A percentile compares a stretch with the other conserved stretches of the same genome.
phyloP scores from a whole-genome alignment of 2,329 filamentous ascomycete genomes.

The Elsinoe ampelina region DNA sequence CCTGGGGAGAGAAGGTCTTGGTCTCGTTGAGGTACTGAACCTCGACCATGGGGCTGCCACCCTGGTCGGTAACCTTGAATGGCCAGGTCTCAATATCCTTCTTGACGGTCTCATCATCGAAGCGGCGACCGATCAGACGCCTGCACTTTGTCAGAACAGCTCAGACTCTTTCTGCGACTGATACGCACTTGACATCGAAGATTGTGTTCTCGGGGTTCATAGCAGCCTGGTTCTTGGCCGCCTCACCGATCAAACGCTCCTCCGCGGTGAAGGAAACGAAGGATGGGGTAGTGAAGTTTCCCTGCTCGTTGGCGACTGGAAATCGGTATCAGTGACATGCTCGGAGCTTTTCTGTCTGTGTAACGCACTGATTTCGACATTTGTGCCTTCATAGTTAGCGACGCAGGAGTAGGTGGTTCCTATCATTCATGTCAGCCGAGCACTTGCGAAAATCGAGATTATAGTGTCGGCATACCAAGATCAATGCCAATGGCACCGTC shows the following conservation, averaged over 20 bases:
- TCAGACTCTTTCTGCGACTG: not conserved
- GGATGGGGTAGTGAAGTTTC: slow-evolving; percentile 95
- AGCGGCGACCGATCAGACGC: slow-evolving; percentile 95
- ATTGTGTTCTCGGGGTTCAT: slow-evolving; percentile 98
- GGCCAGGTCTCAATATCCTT: slow-evolving; percentile 99
- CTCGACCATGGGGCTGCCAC: slow-evolving; percentile 81
- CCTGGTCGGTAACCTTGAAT: slow-evolving; percentile 93
- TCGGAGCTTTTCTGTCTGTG: not conserved
- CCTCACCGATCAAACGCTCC: slow-evolving; percentile 98
- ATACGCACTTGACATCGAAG: slow-evolving; percentile 76
- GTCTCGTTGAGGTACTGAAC: slow-evolving; percentile 91
- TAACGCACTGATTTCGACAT: slow-evolving; percentile 90
- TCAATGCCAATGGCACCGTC: slow-evolving; percentile 99
- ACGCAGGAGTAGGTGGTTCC: slow-evolving; percentile 99
- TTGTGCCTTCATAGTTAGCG: slow-evolving; percentile 97
- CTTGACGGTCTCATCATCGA: slow-evolving; percentile 92
- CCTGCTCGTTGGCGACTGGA: slow-evolving; percentile 94
- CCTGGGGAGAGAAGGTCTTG: slow-evolving; percentile 95
- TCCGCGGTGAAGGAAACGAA: slow-evolving; percentile 99
- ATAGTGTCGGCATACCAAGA: slow-evolving; percentile 62
- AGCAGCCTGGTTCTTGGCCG: slow-evolving; percentile 98
- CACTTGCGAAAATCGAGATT: slow-evolving; percentile 11
- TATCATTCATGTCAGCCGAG: slow-evolving; percentile 34
- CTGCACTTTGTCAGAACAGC: slow-evolving; percentile 11
- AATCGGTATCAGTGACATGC: slow-evolving; percentile 17